These are phyloP conservation scores for Capronia americana DNA, from an alignment of 2,329 filamentous ascomycete genomes.

Conservation along the genomic window DNA sequence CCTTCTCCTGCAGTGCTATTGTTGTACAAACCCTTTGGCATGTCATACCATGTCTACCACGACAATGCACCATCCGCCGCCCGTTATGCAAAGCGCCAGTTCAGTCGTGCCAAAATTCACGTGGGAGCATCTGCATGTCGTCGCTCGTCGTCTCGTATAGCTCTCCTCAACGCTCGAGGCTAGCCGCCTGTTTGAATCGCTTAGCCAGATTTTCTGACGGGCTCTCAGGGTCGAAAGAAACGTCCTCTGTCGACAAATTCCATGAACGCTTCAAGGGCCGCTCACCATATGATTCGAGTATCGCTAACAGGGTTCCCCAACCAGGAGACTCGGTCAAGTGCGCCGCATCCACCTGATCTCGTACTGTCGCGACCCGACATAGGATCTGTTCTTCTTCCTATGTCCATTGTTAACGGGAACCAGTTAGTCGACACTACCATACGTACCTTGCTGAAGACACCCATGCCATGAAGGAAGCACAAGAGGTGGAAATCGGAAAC, in stretches of 20 bases:
- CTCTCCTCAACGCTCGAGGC: slow-evolving; percentile 33
- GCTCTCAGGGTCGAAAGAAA: slow-evolving; percentile 56
- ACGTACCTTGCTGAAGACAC: slow-evolving; percentile 82
- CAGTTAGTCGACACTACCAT: slow-evolving; percentile 32
- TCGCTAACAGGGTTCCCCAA: slow-evolving; percentile 92
- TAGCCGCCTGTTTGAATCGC: slow-evolving; percentile 64
- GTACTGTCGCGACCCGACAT: slow-evolving; percentile 80
- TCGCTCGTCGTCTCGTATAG: not conserved
- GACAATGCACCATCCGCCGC: not conserved
- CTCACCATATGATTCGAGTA: slow-evolving; percentile 94
- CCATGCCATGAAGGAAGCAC: slow-evolving; percentile 81
- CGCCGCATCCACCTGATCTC: slow-evolving; percentile 80
- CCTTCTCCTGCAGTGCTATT: not conserved
- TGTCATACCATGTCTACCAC: slow-evolving; percentile 1
- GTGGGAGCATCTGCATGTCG: not conserved
- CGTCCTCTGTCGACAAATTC: slow-evolving; percentile 45
- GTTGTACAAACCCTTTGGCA: slow-evolving; percentile 1
- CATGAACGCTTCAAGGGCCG: slow-evolving; percentile 56
- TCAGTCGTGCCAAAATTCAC: slow-evolving; percentile 8
- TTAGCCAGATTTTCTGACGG: slow-evolving; percentile 65
- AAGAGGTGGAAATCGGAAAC: slow-evolving; percentile 94
- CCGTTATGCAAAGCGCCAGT: slow-evolving; percentile 22
- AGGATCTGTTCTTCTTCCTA: slow-evolving; percentile 90
- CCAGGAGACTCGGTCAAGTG: slow-evolving; percentile 85
- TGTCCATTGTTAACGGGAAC: slow-evolving; percentile 30